A percentile compares a stretch with the other conserved stretches of the same genome.
Evolutionary conservation across 2,329 filamentous ascomycete species (phyloP).

Genomic region (Bipolaris gigantea): DNA sequence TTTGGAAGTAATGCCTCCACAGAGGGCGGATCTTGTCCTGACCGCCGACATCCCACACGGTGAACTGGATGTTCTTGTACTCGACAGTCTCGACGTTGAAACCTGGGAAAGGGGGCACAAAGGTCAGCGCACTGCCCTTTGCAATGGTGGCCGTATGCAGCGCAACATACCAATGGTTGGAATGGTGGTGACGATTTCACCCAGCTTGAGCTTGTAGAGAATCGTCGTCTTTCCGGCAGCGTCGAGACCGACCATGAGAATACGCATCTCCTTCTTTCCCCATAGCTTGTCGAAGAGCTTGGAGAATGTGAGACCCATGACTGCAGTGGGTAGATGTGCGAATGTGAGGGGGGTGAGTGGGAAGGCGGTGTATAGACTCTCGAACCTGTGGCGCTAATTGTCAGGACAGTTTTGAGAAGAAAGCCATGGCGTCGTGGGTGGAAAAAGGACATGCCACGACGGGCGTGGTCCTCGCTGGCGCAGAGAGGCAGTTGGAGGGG

Average conservation of each 20-base stretch:
- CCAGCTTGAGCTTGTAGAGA: conserved; percentile 97
- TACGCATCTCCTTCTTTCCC: conserved; percentile 98
- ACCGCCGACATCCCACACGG: conserved; percentile 97
- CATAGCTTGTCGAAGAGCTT: conserved; percentile 99
- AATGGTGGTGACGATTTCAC: conserved; percentile 97
- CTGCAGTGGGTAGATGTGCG: conserved; percentile 54
- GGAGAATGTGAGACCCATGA: conserved; percentile 90
- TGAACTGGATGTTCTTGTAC: conserved; percentile 99
- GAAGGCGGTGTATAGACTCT: conserved; percentile 40
- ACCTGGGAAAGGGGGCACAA: conserved; percentile 46
- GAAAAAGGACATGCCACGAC: conserved; percentile 10
- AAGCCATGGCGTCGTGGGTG: conserved; percentile 14
- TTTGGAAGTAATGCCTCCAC: conserved; percentile 96
- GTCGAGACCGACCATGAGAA: conserved; percentile 97
- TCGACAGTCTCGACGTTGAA: conserved; percentile 99
- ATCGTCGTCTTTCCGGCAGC: conserved; percentile 97
- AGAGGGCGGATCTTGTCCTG: conserved; percentile 98
- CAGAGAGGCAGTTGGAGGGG: conserved; percentile 28
- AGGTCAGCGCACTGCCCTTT: conserved; percentile 29
- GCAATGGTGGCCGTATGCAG: conserved; percentile 4
- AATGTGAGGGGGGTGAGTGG: conserved; percentile 26
- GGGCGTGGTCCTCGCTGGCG: conserved; percentile 16
- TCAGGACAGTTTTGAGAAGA: conserved; percentile 22
- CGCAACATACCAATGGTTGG: conserved; percentile 74
- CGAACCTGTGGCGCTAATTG: conserved; percentile 35